Conservation (phyloP, 257 asterid genomes). For the Linaria vulgaris region DNA sequence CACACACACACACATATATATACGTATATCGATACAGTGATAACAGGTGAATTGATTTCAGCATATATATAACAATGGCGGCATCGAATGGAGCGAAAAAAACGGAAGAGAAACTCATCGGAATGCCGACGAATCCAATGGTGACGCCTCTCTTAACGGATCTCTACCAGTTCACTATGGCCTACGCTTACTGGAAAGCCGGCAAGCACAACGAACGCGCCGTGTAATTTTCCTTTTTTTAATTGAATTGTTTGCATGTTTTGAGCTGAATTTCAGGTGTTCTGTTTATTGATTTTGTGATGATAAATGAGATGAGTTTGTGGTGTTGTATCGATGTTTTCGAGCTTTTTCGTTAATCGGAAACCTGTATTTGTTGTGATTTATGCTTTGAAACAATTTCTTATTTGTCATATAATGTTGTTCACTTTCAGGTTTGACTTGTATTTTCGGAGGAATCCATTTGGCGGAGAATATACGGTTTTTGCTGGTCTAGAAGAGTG, state of each 20-base stretch:
- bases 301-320: neutral
- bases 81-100: conserved; percentile 45
- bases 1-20: neutral
- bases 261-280: neutral
- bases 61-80: conserved; percentile 13
- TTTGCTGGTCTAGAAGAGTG: conserved; percentile 99
- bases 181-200: conserved; percentile 98
- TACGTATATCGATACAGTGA: neutral
- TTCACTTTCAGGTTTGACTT: conserved; percentile 74
- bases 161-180: conserved; percentile 97
- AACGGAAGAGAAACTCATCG: conserved; percentile 9
- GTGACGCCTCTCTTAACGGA: conserved; percentile 95
- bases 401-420: conserved; percentile 20
- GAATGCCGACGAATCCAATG: conserved; percentile 89
- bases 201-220: conserved; percentile 88
- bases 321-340: neutral
- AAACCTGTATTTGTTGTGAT: neutral
- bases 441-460: conserved; percentile 77
- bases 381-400: conserved; percentile 15
- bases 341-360: neutral
- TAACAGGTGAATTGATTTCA: neutral
- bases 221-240: conserved; percentile 43
- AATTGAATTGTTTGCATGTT: neutral
- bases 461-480: conserved; percentile 95
- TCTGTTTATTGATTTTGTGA: neutral